Evolutionary conservation across 2,329 filamentous ascomycete genomes (phyloP).

Genomic region (Xylaria sp.): DNA sequence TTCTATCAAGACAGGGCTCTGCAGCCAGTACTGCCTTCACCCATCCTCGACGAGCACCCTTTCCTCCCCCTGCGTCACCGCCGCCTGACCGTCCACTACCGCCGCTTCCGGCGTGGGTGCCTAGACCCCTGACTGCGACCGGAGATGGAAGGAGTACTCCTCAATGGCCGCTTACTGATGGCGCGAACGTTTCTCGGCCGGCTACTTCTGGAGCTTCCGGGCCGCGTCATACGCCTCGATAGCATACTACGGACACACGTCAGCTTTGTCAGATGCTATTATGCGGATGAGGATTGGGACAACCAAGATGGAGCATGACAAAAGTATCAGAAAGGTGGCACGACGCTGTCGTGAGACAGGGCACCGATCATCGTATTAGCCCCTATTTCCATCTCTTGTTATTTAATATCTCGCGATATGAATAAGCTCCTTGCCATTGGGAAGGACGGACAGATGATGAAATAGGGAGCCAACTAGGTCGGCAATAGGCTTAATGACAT

Average conservation of each 20-base stretch:
- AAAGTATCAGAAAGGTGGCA: neutral
- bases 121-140: neutral
- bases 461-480: neutral
- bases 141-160: neutral
- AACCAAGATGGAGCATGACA: neutral
- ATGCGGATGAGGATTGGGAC: neutral
- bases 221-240: neutral
- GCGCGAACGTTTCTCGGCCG: neutral
- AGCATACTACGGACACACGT: neutral
- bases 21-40: neutral
- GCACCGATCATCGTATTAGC: neutral
- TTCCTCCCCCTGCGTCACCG: slow-evolving; percentile 6
- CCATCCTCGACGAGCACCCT: slow-evolving; percentile 4
- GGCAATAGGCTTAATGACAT: neutral
- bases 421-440: neutral
- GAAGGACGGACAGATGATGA: neutral
- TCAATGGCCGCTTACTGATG: neutral
- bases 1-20: neutral
- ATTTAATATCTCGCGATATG: neutral
- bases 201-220: neutral
- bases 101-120: neutral
- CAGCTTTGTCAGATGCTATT: neutral
- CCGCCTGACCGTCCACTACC: slow-evolving; percentile 4
- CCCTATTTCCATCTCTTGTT: neutral
- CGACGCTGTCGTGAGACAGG: neutral